These are phyloP conservation scores for Thozetella sp. DNA, from an alignment of 495 filamentous ascomycete species.

Conservation along the genomic window DNA sequence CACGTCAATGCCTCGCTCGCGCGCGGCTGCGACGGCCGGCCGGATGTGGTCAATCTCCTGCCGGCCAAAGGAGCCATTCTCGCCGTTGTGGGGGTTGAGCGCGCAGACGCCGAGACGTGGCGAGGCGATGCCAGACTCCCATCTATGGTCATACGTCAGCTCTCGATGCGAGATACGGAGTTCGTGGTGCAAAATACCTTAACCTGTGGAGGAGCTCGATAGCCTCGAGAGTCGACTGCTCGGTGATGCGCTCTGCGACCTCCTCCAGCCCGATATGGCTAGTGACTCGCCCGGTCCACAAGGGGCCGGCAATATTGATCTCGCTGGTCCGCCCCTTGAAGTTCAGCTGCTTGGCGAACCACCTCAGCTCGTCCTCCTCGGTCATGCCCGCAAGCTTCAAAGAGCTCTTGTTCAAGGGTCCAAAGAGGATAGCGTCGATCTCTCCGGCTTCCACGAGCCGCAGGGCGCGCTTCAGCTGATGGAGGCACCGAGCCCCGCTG, in stretches of 20 bases:
- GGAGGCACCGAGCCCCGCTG: background rate
- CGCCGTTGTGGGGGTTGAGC: conserved; percentile 4
- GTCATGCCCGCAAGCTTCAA: conserved; percentile 3
- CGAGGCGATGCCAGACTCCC: conserved; percentile 1
- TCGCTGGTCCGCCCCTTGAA: background rate
- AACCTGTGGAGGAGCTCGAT: conserved; percentile 1
- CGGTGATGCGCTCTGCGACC: conserved; percentile 1
- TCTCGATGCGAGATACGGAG: background rate
- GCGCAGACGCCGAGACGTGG: conserved; percentile 3
- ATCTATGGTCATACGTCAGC: background rate
- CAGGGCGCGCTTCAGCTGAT: conserved; percentile 4
- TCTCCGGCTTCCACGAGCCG: conserved; percentile 2
- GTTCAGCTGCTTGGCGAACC: conserved; percentile 6
- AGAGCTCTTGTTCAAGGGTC: conserved; percentile 4
- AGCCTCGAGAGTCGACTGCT: conserved; percentile 1
- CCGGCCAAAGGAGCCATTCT: conserved; percentile 2
- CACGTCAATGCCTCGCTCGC: background rate
- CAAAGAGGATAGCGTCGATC: conserved; percentile 3
- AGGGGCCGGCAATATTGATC: conserved; percentile 1
- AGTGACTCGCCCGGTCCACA: conserved; percentile 1
- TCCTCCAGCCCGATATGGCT: conserved; percentile 5
- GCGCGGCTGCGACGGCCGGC: background rate
- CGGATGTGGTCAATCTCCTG: conserved; percentile 5
- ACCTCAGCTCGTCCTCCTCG: conserved; percentile 5
- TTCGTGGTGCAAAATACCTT: background rate